Conservation (phyloP, 257 asterid genomes). For the Solanum infundibuliforme region DNA sequence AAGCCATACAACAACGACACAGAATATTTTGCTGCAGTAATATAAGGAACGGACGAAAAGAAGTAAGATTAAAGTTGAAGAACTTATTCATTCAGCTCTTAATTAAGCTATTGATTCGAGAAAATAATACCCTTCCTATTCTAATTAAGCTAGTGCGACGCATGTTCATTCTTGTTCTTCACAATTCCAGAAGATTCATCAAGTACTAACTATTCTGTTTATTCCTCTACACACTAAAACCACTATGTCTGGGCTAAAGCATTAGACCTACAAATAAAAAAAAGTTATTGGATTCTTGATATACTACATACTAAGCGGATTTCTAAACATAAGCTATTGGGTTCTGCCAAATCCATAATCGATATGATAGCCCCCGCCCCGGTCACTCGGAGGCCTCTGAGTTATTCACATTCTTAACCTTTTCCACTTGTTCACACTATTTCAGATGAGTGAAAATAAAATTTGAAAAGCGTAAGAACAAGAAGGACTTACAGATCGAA, state of each 20-base stretch:
- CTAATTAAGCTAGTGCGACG: background rate
- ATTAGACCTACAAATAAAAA: background rate
- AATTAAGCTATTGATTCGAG: background rate
- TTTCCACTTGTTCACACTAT: background rate
- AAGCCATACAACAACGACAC: background rate
- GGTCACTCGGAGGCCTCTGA: background rate
- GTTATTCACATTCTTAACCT: background rate
- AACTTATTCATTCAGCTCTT: background rate
- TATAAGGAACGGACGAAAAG: background rate
- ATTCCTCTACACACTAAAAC: background rate
- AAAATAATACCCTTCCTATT: background rate
- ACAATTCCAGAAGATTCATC: background rate
- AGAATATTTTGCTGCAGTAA: background rate
- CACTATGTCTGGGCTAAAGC: background rate
- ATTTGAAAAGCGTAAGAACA: background rate
- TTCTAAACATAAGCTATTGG: background rate
- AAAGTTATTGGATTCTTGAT: background rate
- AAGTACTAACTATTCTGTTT: background rate
- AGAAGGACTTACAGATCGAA: slow-evolving; percentile 42
- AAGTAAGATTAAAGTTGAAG: background rate
- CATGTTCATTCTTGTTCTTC: background rate
- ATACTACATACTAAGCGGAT: background rate
- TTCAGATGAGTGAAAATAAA: background rate
- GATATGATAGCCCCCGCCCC: background rate
- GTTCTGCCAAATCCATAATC: background rate